Evolutionary conservation across 2,329 filamentous ascomycete species (phyloP).

Genomic region (Cytospora leucostoma): DNA sequence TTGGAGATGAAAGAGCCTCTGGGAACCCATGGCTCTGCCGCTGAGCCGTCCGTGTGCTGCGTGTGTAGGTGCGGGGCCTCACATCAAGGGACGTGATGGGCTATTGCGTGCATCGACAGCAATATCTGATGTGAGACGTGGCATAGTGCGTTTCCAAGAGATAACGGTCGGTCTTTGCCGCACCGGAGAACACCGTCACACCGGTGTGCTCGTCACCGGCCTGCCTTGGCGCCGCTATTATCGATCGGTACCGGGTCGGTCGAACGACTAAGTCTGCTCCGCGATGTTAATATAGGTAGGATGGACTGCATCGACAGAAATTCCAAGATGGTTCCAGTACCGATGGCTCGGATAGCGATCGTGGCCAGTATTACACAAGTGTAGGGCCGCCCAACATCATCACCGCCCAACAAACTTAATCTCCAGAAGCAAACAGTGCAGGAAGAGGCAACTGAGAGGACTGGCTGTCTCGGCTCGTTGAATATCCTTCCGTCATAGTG

Average conservation of each 20-base stretch:
- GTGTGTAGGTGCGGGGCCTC: neutral
- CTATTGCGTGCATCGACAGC: neutral
- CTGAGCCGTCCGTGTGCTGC: neutral
- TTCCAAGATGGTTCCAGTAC: too few relatives aligned
- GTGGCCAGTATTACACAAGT: too few relatives aligned
- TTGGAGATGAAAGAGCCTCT: neutral
- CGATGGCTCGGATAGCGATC: too few relatives aligned
- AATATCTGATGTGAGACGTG: too few relatives aligned
- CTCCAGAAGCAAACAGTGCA: too few relatives aligned
- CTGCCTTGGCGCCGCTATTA: too few relatives aligned
- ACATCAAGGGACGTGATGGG: neutral
- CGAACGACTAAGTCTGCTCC: neutral
- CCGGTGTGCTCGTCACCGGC: constrained; percentile 9
- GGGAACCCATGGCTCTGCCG: neutral
- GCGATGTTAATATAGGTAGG: too few relatives aligned
- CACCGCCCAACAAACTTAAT: too few relatives aligned
- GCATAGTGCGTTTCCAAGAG: neutral
- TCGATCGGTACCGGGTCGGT: neutral
- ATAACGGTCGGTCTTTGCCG: constrained; percentile 14
- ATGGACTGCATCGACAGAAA: too few relatives aligned
- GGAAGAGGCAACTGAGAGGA: too few relatives aligned
- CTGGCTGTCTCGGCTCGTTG: too few relatives aligned
- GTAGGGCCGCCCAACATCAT: too few relatives aligned
- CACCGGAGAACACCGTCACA: neutral
- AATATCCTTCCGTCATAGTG: neutral